Evolutionary conservation across 495 filamentous ascomycete species (phyloP).

Genomic region (Penicillium dipodomyicola): DNA sequence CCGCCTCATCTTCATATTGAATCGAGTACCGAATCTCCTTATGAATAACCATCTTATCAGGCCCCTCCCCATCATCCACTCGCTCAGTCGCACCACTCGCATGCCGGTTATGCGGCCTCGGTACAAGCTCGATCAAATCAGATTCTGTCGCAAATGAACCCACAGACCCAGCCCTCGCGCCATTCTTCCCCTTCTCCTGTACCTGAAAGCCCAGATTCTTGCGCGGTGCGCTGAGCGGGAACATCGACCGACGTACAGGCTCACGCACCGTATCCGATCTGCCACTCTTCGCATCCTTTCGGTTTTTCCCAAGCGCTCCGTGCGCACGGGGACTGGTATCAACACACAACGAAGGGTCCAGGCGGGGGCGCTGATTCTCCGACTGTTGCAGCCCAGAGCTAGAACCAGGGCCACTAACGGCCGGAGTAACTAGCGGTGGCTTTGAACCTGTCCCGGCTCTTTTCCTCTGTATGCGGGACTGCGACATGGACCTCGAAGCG

Average conservation of each 20-base stretch:
- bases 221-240: slow-evolving; percentile 8
- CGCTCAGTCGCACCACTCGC: slow-evolving; percentile 24
- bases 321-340: background rate
- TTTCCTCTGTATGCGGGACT: slow-evolving; percentile 19
- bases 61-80: slow-evolving; percentile 20
- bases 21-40: slow-evolving; percentile 47
- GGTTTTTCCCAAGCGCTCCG: background rate
- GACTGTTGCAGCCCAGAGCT: background rate
- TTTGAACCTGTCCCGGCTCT: slow-evolving; percentile 11
- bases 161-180: background rate
- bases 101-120: slow-evolving; percentile 21
- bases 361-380: slow-evolving; percentile 11
- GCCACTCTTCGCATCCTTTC: background rate
- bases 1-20: slow-evolving; percentile 28
- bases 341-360: background rate
- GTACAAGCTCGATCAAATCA: slow-evolving; percentile 26
- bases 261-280: background rate
- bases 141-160: background rate
- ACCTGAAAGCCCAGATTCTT: slow-evolving; percentile 1
- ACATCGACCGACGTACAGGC: slow-evolving; percentile 21
- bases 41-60: slow-evolving; percentile 45
- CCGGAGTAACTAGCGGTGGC: background rate
- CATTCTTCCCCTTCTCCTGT: background rate
- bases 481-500: slow-evolving; percentile 12
- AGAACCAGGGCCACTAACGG: background rate